A percentile compares a stretch with the other conserved stretches of the same genome.
Evolutionary conservation across 225 moss, liverwort and hornwort genomes (phyloP).

Genomic region (Anthoceros angustus): DNA sequence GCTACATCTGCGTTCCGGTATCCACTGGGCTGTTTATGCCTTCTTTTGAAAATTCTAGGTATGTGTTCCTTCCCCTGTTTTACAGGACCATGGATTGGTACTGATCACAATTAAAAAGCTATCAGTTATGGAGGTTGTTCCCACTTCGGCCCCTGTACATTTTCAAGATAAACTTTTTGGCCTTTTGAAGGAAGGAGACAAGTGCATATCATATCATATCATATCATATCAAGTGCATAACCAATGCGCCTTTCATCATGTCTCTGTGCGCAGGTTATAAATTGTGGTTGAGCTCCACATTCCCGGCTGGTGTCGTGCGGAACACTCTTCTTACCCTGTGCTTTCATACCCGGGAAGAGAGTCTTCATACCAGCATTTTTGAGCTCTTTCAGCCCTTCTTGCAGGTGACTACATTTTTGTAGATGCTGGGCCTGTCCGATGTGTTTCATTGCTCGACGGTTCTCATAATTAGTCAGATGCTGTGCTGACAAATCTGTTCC

Average conservation of each 20-base stretch:
- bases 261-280: conserved; percentile 39
- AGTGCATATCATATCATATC: no score
- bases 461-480: neutral
- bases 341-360: conserved; percentile 80
- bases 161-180: no score
- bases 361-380: conserved; percentile 84
- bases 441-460: no score
- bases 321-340: conserved; percentile 96
- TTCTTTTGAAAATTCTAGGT: conserved; percentile 61
- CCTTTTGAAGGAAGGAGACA: no score
- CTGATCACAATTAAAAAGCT: neutral
- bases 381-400: conserved; percentile 78
- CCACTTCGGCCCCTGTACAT: no score
- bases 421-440: no score
- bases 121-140: no score
- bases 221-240: no score
- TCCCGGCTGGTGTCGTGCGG: conserved; percentile 77
- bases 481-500: neutral
- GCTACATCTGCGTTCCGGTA: conserved; percentile 58
- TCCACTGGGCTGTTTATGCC: conserved; percentile 71
- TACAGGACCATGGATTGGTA: neutral
- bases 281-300: conserved; percentile 74
- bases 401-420: conserved; percentile 15
- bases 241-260: neutral
- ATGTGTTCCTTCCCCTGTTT: neutral